Percentiles rank a stretch among this genome's conserved stretches.
Conservation (phyloP, 352 stramenopile genomes). For the Phytophthora kernoviae region DNA sequence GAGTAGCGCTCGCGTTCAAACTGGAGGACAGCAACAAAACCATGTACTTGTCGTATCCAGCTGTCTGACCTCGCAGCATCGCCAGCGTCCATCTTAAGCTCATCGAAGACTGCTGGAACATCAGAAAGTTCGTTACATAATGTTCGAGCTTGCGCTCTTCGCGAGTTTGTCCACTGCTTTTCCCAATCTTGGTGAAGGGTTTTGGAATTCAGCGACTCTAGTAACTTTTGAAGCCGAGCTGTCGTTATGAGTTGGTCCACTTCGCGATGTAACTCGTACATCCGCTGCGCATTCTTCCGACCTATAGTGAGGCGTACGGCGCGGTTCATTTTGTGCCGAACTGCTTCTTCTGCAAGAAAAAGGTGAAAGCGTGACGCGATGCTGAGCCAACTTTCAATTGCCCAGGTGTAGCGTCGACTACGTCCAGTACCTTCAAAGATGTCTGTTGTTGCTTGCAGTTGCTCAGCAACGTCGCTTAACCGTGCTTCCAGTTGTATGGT, state of each 20-base stretch:
- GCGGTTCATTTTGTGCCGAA: neutral
- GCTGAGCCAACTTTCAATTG: constrained; percentile 12
- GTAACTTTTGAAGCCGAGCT: constrained; percentile 7
- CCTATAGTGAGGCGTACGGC: constrained; percentile 9
- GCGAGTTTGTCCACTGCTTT: constrained; percentile 1
- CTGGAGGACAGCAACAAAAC: constrained; percentile 11
- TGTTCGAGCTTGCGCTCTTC: neutral
- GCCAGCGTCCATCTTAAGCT: constrained; percentile 6
- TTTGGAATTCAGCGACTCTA: neutral
- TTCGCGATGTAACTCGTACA: constrained; percentile 14
- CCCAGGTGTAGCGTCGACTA: constrained; percentile 7
- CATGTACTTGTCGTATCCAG: constrained; percentile 10
- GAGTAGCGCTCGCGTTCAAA: constrained; percentile 14
- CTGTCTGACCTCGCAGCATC: constrained; percentile 3
- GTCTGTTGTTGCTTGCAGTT: neutral
- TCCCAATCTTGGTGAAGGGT: constrained; percentile 9
- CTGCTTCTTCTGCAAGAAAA: neutral
- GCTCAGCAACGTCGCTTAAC: constrained; percentile 6
- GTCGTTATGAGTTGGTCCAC: constrained; percentile 20
- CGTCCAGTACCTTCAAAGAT: constrained; percentile 8
- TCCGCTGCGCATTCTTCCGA: constrained; percentile 5
- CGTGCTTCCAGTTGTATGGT: constrained; percentile 2
- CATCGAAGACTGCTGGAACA: constrained; percentile 1
- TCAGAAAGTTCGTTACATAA: constrained; percentile 8
- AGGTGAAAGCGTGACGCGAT: constrained; percentile 6